Percentiles rank a stretch among this genome's conserved stretches.
Conservation (phyloP, 2,329 filamentous ascomycete genomes). For the Sporothrix humicola region DNA sequence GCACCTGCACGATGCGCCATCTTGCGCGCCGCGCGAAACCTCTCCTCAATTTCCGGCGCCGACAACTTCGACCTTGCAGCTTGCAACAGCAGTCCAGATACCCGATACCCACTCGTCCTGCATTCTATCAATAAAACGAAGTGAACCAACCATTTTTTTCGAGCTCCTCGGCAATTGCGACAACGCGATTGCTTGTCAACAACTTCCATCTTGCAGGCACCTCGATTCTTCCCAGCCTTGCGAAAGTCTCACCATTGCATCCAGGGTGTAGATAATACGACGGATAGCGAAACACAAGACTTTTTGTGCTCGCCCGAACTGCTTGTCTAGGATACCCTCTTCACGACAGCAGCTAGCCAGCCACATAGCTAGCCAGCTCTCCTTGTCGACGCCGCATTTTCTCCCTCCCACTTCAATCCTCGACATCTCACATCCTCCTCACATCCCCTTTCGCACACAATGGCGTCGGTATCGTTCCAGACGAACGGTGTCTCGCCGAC, state of each 20-base stretch:
- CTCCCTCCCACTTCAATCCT: neutral
- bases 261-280: neutral
- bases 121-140: too few relatives aligned
- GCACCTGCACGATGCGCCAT: neutral
- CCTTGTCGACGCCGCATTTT: too few relatives aligned
- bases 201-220: neutral
- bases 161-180: neutral
- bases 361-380: neutral
- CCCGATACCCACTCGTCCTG: too few relatives aligned
- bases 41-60: neutral
- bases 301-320: too few relatives aligned
- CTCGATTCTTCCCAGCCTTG: neutral
- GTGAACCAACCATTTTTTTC: too few relatives aligned
- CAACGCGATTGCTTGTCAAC: neutral
- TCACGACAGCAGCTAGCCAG: neutral
- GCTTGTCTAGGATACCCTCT: neutral
- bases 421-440: neutral
- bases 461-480: constrained; percentile 49
- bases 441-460: constrained; percentile 18
- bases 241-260: neutral
- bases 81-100: too few relatives aligned
- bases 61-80: neutral
- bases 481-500: constrained; percentile 59
- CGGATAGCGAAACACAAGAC: neutral
- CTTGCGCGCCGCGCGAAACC: constrained; percentile 22